Evolutionary conservation across 768 basidiomycete species (phyloP).

Genomic region (Lactarius pseudohatsudake): DNA sequence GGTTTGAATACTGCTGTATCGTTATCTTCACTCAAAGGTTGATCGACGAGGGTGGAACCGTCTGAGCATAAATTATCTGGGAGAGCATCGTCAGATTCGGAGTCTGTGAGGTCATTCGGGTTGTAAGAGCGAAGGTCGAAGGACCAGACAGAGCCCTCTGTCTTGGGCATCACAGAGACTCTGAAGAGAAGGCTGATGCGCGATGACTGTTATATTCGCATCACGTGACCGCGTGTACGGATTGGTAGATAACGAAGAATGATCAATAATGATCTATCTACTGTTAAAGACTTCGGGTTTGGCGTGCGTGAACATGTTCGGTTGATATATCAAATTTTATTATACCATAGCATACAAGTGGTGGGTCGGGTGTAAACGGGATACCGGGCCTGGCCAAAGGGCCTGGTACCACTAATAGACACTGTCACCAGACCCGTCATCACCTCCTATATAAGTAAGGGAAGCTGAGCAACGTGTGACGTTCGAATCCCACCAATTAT

Average conservation of each 20-base stretch:
- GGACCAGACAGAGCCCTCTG: slow-evolving; percentile 34
- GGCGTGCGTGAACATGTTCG: too few relatives aligned
- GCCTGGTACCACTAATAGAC: neutral
- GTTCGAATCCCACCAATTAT: slow-evolving; percentile 1
- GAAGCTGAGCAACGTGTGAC: neutral
- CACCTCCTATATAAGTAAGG: slow-evolving; percentile 11
- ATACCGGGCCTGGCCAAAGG: neutral
- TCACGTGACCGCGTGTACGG: neutral
- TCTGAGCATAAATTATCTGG: slow-evolving; percentile 21
- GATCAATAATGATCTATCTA: too few relatives aligned
- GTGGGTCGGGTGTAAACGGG: neutral
- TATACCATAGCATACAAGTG: too few relatives aligned
- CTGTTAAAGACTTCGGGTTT: too few relatives aligned
- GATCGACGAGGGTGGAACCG: slow-evolving; percentile 24
- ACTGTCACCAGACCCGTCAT: slow-evolving; percentile 11
- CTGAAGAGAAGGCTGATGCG: neutral
- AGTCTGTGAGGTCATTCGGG: slow-evolving; percentile 31
- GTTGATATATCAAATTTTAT: too few relatives aligned
- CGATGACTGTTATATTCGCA: neutral
- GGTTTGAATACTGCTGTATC: slow-evolving; percentile 58
- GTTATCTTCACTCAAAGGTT: slow-evolving; percentile 50
- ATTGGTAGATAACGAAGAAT: too few relatives aligned
- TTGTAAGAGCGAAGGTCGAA: slow-evolving; percentile 34
- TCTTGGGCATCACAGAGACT: slow-evolving; percentile 14
- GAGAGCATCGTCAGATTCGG: slow-evolving; percentile 27